Base-by-base conservation (phyloP, 176 grass and related monocot genomes). In the Miscanthus lutarioriparius region DNA sequence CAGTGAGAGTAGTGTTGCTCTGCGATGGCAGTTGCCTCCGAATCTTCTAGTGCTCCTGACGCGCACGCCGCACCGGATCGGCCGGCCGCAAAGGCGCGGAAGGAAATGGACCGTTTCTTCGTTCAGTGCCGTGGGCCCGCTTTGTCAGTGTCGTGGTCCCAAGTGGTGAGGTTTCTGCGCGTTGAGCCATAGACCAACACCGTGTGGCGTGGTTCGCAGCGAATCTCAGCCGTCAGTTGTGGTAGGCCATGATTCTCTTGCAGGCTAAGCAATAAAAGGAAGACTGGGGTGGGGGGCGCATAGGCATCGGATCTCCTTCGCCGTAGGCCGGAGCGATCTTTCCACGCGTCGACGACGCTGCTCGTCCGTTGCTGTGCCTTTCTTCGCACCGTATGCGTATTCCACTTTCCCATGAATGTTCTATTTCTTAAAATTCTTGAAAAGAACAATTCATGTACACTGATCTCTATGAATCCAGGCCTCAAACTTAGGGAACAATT, bases 291-390 rank as follows among this genome's bases (percentile, higher is more conserved):
- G n/a, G n/a, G n/a, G n/a, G n/a, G n/a, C n/a, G 47, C 47, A 0
- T 7, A 8, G 53, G 53, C 20, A 58, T 9, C 53, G 53, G 14
- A 37, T 20, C 49, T 16, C 16, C 26, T 15, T 22, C 76, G 58
- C 59, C 76, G 62, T 47, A 12, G 8, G 12, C 25, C 6, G 28
- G 7, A 49, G 44, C 30, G 20, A 53, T 19, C 72, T 41, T 51
- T 66, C 17, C 1, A 89, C 83, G 83, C 88, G 88, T 12, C 23
- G 25, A 53, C 0, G 23, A 81, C 83, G 64, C 78, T 77, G 88
- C 73, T 14, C 39, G 43, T 25, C 64, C 72, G 39, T 68, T 22
- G 72, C 22, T 20, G 30, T 33, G 39, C 10, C 76, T 68, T 78
- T 78, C 80, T 15, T 44, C 27, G 37, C 58, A 23, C 35, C 16